phyloP scores from a whole-genome alignment of 805 yeast species.

The Saccharomycopsis olivae region DNA sequence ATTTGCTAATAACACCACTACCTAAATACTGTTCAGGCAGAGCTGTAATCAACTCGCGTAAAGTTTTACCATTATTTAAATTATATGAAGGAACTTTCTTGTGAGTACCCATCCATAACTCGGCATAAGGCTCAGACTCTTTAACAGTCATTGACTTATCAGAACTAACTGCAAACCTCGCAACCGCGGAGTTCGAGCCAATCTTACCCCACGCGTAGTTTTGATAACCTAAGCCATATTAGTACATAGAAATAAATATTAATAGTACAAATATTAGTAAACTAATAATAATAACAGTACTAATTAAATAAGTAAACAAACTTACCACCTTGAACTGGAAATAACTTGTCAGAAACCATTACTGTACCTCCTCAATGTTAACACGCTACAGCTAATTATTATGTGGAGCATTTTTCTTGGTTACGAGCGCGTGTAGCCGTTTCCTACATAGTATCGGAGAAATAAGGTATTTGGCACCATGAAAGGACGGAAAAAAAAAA shows the following conservation, averaged over 20 bases:
- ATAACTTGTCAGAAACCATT: conserved; percentile 17
- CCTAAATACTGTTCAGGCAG: conserved; percentile 56
- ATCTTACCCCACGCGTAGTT: conserved; percentile 84
- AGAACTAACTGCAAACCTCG: conserved; percentile 68
- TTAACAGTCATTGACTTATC: conserved; percentile 53
- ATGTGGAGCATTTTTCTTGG: too few relatives aligned
- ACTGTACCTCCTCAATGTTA: too few relatives aligned
- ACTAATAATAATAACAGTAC: neutral
- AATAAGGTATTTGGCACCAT: too few relatives aligned
- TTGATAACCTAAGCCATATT: conserved; percentile 42
- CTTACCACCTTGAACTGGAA: conserved; percentile 28
- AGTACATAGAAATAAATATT: neutral
- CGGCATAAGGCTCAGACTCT: conserved; percentile 84
- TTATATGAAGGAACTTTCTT: conserved; percentile 76
- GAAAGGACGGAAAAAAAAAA: too few relatives aligned
- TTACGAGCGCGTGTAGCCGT: too few relatives aligned
- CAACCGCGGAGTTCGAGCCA: conserved; percentile 81
- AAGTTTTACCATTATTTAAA: conserved; percentile 41
- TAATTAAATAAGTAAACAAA: neutral
- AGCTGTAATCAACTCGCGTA: conserved; percentile 56
- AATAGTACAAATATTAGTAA: neutral
- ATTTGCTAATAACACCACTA: conserved; percentile 44
- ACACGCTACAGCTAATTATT: too few relatives aligned
- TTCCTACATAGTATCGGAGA: too few relatives aligned
- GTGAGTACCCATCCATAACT: conserved; percentile 99